Conservation (phyloP, 1,284 basidiomycete species). For the Pascua sp. region DNA sequence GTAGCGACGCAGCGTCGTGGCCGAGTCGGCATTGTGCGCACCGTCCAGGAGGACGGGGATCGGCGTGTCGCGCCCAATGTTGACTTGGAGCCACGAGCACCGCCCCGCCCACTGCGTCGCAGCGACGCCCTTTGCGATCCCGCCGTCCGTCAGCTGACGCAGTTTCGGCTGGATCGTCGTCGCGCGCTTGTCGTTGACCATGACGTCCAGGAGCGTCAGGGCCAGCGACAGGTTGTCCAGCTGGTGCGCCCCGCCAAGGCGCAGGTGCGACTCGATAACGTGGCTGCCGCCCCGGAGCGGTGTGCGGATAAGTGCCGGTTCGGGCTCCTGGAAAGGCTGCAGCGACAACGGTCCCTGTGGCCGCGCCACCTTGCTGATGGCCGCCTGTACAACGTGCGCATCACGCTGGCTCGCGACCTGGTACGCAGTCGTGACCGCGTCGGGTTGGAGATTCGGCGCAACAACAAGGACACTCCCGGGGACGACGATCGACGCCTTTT, state of each 20-base stretch:
- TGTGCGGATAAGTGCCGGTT: conserved; percentile 19
- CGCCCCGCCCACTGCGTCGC: conserved; percentile 74
- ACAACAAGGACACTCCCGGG: conserved; percentile 67
- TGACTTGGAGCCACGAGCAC: conserved; percentile 59
- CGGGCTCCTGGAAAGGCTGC: conserved; percentile 23
- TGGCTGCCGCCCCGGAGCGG: conserved; percentile 12
- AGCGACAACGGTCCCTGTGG: conserved; percentile 32
- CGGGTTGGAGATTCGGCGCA: conserved; percentile 61
- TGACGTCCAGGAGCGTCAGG: conserved; percentile 60
- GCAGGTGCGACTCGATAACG: conserved; percentile 37
- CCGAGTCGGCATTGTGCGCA: conserved; percentile 89
- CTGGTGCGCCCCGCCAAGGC: conserved; percentile 78
- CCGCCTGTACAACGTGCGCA: conserved; percentile 30
- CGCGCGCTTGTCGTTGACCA: conserved; percentile 55
- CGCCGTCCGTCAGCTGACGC: conserved; percentile 51
- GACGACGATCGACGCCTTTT: conserved; percentile 82
- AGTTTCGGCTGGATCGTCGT: conserved; percentile 36
- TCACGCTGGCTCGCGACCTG: conserved; percentile 47
- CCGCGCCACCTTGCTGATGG: conserved; percentile 32
- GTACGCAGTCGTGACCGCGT: conserved; percentile 54
- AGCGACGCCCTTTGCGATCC: conserved; percentile 61
- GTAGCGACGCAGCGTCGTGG: conserved; percentile 67
- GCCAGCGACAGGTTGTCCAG: conserved; percentile 73
- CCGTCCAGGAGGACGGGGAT: conserved; percentile 74
- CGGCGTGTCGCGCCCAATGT: conserved; percentile 5